Base-by-base conservation (phyloP, 306 rosid genomes). In the Quercus alba region DNA sequence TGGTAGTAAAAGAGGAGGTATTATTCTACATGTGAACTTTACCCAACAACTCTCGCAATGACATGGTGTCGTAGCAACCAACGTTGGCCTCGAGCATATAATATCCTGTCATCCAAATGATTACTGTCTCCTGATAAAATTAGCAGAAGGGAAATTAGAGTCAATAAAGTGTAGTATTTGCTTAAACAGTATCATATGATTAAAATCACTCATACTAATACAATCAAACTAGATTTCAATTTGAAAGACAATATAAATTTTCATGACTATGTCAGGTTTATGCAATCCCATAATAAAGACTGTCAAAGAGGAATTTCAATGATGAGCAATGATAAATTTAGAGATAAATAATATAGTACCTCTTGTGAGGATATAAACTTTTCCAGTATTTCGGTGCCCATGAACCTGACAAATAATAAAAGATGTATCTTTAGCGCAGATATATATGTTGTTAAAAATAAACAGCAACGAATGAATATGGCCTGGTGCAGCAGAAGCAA, bases 31-130 rank as follows among this genome's bases (percentile, higher is more conserved):
- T 12, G 59, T 9, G 5, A 21, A 57, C 33, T 82, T 67, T 88
- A 89, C 98, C 97, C 97, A 0, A 83, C 86, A 56, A 90, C 98
- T 87, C 89, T 88, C 66, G 94, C 97, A 82, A 91, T 85, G 23
- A 91, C 80, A 85, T 94, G 94, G 54, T 88, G 90, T 23, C 72
- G 74, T 63, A 88, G 87, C 85, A 92, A 55, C 97, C 97, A 91
- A 51, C 66, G 70, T 84, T 92, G 98, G 72, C 90, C 85, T 6
- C 46, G 81, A 55, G 92, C 90, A 81, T 92, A 92, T 64, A 94
- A 77, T 18, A 19, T 17, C 74, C 81, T 88, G 81, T 94, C 98
- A 70, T 94, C 98, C 0, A 1, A 4, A 0, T 1, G 0, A 56
- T 94, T 94, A 81, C 85, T 84, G 82, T 94, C 97, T 56, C 98